phyloP scores from a whole-genome alignment of 2,329 filamentous ascomycete genomes.

The Hirsutella rhossiliensis region DNA sequence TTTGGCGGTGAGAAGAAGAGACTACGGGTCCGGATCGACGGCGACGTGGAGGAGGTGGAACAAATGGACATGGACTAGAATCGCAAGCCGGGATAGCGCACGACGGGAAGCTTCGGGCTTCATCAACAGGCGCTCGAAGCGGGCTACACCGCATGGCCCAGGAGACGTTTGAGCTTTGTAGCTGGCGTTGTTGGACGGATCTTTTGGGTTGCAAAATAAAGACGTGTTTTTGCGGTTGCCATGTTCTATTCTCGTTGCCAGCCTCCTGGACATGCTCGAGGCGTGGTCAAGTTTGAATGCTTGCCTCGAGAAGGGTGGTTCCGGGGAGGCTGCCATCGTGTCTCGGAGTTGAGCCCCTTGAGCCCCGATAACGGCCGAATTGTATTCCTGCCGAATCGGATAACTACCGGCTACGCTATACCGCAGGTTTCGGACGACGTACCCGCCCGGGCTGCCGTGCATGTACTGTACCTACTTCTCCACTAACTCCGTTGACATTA shows the following conservation, averaged over 20 bases:
- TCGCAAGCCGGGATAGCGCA: neutral
- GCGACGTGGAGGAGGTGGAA: constrained; percentile 18
- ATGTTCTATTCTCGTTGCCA: neutral
- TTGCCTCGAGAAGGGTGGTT: too few relatives aligned
- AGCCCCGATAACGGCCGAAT: too few relatives aligned
- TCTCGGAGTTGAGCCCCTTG: too few relatives aligned
- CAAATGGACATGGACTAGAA: constrained; percentile 20
- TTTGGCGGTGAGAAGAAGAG: constrained; percentile 31
- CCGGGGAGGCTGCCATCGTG: too few relatives aligned
- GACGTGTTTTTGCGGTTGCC: neutral
- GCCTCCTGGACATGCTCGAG: neutral
- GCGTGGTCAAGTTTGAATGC: too few relatives aligned
- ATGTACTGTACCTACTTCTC: too few relatives aligned
- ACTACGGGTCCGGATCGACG: constrained; percentile 24
- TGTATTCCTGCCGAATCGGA: too few relatives aligned
- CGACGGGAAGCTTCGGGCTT: neutral
- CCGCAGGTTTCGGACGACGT: too few relatives aligned
- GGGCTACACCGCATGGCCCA: neutral
- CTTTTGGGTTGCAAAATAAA: neutral
- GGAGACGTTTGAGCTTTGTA: neutral
- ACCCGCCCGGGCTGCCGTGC: too few relatives aligned
- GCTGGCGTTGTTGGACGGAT: constrained; percentile 3
- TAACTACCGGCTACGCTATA: too few relatives aligned
- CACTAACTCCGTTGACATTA: too few relatives aligned
- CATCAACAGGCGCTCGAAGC: neutral